phyloP scores from a whole-genome alignment of 176 grass and related monocot species.

The Pontederia paniculata region DNA sequence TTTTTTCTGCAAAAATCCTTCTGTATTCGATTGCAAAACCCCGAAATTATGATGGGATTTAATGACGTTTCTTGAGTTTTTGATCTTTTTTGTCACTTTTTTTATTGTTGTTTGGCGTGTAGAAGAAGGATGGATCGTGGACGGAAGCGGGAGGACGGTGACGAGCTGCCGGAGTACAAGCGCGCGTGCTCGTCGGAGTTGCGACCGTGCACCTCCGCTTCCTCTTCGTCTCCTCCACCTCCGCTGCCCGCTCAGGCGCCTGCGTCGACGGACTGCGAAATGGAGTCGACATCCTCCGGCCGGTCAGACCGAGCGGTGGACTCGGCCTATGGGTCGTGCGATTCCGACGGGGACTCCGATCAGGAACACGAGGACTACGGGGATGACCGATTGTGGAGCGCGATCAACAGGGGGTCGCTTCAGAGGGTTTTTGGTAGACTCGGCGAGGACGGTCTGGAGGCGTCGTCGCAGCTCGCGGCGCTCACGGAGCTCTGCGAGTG shows the following conservation, averaged over 20 bases:
- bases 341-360: slow-evolving; percentile 13
- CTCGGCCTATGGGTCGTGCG: slow-evolving; percentile 56
- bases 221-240: slow-evolving; percentile 2
- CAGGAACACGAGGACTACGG: slow-evolving; percentile 9
- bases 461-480: slow-evolving; percentile 25
- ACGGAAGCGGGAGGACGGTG: slow-evolving; percentile 70
- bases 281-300: slow-evolving; percentile 51
- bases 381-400: slow-evolving; percentile 13
- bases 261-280: slow-evolving; percentile 32
- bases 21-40: too few species aligned
- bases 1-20: too few species aligned
- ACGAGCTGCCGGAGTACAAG: slow-evolving; percentile 61
- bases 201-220: slow-evolving; percentile 5
- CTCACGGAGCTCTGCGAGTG: slow-evolving; percentile 87
- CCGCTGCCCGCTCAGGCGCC: neutral
- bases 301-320: slow-evolving; percentile 24
- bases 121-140: slow-evolving; percentile 56
- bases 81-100: too few species aligned
- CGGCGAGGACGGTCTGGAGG: slow-evolving; percentile 28
- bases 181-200: slow-evolving; percentile 49
- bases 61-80: too few species aligned
- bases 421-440: slow-evolving; percentile 50
- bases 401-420: slow-evolving; percentile 25
- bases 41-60: too few species aligned
- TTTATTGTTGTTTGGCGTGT: too few species aligned